These are phyloP conservation scores for Penicillium sp. DNA, from an alignment of 2,329 filamentous ascomycete species.

Conservation along the genomic window DNA sequence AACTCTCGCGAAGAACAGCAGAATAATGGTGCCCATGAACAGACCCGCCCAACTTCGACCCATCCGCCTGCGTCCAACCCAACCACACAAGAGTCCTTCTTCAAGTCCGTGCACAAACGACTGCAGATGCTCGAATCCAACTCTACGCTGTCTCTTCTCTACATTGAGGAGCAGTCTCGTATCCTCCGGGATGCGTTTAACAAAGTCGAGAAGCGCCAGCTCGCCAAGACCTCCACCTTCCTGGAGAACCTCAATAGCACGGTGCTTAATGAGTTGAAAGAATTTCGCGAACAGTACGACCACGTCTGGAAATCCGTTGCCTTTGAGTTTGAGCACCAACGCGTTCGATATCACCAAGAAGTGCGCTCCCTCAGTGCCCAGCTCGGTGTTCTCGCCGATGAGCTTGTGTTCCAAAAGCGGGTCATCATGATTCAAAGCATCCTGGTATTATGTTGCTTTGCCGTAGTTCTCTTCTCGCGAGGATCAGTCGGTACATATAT, in stretches of 20 bases:
- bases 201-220: constrained; percentile 79
- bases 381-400: constrained; percentile 85
- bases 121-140: constrained; percentile 87
- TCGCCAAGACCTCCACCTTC: constrained; percentile 75
- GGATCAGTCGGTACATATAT: constrained; percentile 40
- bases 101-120: constrained; percentile 92
- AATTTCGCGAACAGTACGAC: constrained; percentile 80
- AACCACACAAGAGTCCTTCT: constrained; percentile 94
- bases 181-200: constrained; percentile 82
- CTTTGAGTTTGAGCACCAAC: constrained; percentile 81
- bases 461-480: constrained; percentile 71
- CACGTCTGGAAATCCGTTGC: constrained; percentile 96
- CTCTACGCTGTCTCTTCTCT: constrained; percentile 84
- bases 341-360: constrained; percentile 76
- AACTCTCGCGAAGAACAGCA: constrained; percentile 29
- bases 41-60: constrained; percentile 35
- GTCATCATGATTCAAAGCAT: constrained; percentile 91
- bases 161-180: constrained; percentile 92
- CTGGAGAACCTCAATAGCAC: constrained; percentile 81
- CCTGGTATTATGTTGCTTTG: constrained; percentile 77
- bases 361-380: constrained; percentile 74
- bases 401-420: constrained; percentile 75
- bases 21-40: constrained; percentile 25
- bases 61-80: constrained; percentile 57
- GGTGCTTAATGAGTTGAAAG: constrained; percentile 72